Base-by-base conservation (phyloP, 2,329 filamentous ascomycete genomes). In the Neonectria magnoliae region DNA sequence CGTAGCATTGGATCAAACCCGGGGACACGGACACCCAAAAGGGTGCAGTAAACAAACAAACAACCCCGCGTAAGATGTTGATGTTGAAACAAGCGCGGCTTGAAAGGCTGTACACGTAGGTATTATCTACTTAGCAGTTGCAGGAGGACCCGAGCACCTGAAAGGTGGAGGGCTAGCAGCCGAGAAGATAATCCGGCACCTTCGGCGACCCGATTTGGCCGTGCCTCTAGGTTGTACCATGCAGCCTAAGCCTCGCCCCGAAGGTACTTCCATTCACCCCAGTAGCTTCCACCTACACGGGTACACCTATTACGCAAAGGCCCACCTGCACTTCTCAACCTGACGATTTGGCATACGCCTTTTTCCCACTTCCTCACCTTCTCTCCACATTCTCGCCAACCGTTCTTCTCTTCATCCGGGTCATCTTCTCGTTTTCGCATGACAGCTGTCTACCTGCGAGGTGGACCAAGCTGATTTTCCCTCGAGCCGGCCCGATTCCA, bases 261-360 rank as follows among this genome's bases (percentile, higher is more conserved):
- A 50, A 68, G 70, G 68, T 73, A 73, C 71, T 61, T 72, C 60
- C 29, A 44, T 18, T 36, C 68, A 62, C 62, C 64, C 57, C 60
- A 59, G 71, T 64, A 71, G 64, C 68, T 71, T 68, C 69, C 63
- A 64, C 51, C 62, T 61, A 63, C 60, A 54, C 62, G 58, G 71
- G 62, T 57, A 64, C 72, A 72, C 67, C 76, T 73, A 79, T 80
- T 80, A 79, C 78, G 77, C 78, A 80, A 74, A 78, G 78, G 73
- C 77, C 78, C 78, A 79, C 78, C 68, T 77, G 70, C 74, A 72
- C 69, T 69, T 73, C 66, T 74, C 73, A 74, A 77, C 75, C 76
- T 79, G 76, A 77, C 73, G 72, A 77, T 77, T 77, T 77, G 75
- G 70, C 75, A 73, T 71, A 70, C 71, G 66, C 70, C 74, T 76